phyloP scores from a whole-genome alignment of 345 rosid species.

The Brassica carinata region DNA sequence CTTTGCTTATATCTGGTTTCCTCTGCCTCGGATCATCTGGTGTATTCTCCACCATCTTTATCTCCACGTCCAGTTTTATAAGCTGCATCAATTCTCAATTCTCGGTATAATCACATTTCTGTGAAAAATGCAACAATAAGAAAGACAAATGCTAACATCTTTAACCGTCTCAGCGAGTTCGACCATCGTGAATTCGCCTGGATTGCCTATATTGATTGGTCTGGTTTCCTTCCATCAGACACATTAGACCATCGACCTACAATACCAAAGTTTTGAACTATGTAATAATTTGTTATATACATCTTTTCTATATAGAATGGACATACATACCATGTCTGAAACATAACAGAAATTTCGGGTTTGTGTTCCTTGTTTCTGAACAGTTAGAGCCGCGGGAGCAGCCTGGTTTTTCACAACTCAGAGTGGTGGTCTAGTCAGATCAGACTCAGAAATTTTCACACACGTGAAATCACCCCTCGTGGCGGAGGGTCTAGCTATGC shows the following conservation, averaged over 20 bases:
- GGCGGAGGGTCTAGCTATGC: no score
- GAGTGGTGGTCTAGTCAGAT: no score
- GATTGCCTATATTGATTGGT: constrained; percentile 90
- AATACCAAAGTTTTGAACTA: neutral
- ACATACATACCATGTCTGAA: constrained; percentile 77
- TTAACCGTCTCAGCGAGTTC: constrained; percentile 90
- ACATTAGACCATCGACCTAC: constrained; percentile 92
- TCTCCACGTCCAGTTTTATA: constrained; percentile 73
- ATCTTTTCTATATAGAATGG: neutral
- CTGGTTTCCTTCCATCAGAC: constrained; percentile 96
- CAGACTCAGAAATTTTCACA: no score
- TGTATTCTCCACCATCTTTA: constrained; percentile 76
- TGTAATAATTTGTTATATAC: neutral
- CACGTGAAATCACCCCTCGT: no score
- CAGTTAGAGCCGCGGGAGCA: constrained; percentile 54
- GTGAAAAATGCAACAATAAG: neutral
- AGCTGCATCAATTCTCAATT: constrained; percentile 48
- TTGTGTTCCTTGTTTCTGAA: constrained; percentile 95
- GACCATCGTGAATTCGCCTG: constrained; percentile 89
- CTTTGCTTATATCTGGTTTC: constrained; percentile 86
- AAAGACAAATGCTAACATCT: constrained; percentile 57
- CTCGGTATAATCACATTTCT: neutral
- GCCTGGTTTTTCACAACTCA: no score
- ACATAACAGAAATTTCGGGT: constrained; percentile 97
- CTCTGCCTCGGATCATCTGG: constrained; percentile 97